These are phyloP conservation scores for Fusarium bactridioides DNA, from an alignment of 2,329 filamentous ascomycete genomes.

Conservation along the genomic window DNA sequence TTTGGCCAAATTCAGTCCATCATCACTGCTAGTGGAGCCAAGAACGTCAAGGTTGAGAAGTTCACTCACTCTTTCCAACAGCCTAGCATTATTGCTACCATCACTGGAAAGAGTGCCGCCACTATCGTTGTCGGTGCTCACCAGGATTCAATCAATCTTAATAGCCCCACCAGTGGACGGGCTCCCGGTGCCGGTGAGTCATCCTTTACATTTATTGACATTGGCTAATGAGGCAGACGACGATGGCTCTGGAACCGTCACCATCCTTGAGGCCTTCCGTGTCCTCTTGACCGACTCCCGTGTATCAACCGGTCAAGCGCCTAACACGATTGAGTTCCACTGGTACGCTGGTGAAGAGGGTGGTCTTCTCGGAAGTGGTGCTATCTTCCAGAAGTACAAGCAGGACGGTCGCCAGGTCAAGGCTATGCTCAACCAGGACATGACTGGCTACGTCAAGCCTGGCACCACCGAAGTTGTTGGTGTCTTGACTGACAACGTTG, in stretches of 20 bases:
- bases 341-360: constrained; percentile 88
- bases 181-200: constrained; percentile 35
- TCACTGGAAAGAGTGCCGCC: constrained; percentile 75
- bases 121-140: constrained; percentile 82
- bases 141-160: constrained; percentile 77
- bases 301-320: constrained; percentile 65
- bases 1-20: constrained; percentile 69
- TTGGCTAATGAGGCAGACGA: constrained; percentile 25
- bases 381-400: constrained; percentile 51
- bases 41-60: constrained; percentile 65
- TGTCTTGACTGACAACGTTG: constrained; percentile 52
- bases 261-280: constrained; percentile 79
- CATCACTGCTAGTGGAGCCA: constrained; percentile 67
- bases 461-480: constrained; percentile 45
- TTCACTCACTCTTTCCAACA: constrained; percentile 79
- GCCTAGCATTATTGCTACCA: constrained; percentile 80
- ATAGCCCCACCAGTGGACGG: constrained; percentile 24
- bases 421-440: constrained; percentile 56
- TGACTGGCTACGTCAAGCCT: constrained; percentile 51
- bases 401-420: constrained; percentile 45
- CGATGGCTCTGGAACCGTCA: constrained; percentile 54
- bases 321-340: constrained; percentile 84
- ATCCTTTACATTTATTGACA: rapidly evolving
- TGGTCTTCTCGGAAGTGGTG: constrained; percentile 77
- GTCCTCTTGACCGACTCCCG: constrained; percentile 71